Evolutionary conservation across 1,284 basidiomycete genomes (phyloP).

Genomic region (Pascua sp.): DNA sequence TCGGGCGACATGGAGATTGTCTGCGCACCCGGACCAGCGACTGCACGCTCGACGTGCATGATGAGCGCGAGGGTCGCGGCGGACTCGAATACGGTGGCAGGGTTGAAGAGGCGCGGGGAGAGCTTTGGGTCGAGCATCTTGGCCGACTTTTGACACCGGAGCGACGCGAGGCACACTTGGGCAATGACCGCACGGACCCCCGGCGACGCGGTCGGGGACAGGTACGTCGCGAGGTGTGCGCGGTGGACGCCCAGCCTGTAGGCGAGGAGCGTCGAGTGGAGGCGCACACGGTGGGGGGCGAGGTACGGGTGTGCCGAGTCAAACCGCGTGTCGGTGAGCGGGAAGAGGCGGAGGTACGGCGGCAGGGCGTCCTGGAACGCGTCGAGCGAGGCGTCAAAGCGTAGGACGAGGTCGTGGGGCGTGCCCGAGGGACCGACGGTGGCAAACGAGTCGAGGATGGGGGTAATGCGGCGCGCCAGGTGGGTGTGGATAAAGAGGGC

Average conservation of each 20-base stretch:
- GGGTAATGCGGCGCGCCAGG: conserved; percentile 37
- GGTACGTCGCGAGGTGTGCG: conserved; percentile 34
- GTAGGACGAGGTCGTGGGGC: conserved; percentile 34
- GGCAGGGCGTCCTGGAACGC: conserved; percentile 42
- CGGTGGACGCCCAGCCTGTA: conserved; percentile 40
- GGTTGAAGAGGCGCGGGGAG: conserved; percentile 36
- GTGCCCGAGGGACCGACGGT: conserved; percentile 34
- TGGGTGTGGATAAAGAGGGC: conserved; percentile 43
- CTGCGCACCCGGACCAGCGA: conserved; percentile 12
- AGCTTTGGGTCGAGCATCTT: conserved; percentile 42
- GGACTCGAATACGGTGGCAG: conserved; percentile 38
- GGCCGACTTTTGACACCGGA: conserved; percentile 38
- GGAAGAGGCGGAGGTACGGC: conserved; percentile 40
- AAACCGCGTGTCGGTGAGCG: conserved; percentile 36
- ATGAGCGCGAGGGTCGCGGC: conserved; percentile 36
- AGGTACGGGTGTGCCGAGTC: conserved; percentile 38
- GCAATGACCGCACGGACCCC: conserved; percentile 31
- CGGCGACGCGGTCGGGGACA: conserved; percentile 26
- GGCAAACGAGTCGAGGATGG: conserved; percentile 41
- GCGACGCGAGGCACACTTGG: conserved; percentile 32
- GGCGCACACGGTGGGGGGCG: conserved; percentile 35
- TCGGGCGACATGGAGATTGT: conserved; percentile 19
- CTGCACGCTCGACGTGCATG: conserved; percentile 35
- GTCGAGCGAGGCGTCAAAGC: conserved; percentile 39
- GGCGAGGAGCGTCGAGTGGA: conserved; percentile 36